Base-by-base conservation (phyloP, 2,329 filamentous ascomycete genomes). In the Cladobotryum mycophilum region DNA sequence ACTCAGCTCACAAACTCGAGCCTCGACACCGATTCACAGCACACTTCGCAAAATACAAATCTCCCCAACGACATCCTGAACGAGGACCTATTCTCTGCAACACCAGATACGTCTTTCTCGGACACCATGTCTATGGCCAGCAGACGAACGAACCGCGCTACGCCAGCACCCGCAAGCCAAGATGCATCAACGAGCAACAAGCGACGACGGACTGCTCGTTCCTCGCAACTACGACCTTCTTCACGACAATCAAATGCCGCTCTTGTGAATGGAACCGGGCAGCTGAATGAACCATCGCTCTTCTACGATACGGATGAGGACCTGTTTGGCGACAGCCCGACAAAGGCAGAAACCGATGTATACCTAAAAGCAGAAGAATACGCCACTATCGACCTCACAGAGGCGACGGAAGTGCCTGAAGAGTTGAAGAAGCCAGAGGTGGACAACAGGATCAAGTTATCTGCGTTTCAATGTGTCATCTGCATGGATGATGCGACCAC, bases 401-500 rank as follows among this genome's bases (percentile, higher is more conserved):
- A 73, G 53, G 66, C 67, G 5, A 72, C 71, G 11, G 70, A 73
- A 36, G 66, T 76, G 2, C 73, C 73, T 0, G 63, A 69, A 11
- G 66, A 75, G 44, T 62, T 74, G n/a, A 65, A 68, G 52, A 68
- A 70, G 53, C 71, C 71, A 11, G 69, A 74, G 48, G 68, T 71
- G 45, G 76, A 78, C 46, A 78, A 75, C 11, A 72, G 66, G 46
- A 64, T 73, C 60, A 81, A 78, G 62, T 64, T 86, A 14, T 70
- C 73, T 41, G 69, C 71, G 4, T 82, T 84, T 44, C 79, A 85
- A 64, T 86, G 82, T 55, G 80, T 82, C 41, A 85, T 86, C 52
- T 86, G 82, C 65, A 82, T 85, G 79, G 82, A 85, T 53, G 73
- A 80, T 54, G 76, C 73, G 22, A 76, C 74, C 2, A 70, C 72